A percentile compares a stretch with the other conserved stretches of the same genome.
Conservation (phyloP, 192 early-diverging fungal genomes). For the Pilaira anomala region DNA sequence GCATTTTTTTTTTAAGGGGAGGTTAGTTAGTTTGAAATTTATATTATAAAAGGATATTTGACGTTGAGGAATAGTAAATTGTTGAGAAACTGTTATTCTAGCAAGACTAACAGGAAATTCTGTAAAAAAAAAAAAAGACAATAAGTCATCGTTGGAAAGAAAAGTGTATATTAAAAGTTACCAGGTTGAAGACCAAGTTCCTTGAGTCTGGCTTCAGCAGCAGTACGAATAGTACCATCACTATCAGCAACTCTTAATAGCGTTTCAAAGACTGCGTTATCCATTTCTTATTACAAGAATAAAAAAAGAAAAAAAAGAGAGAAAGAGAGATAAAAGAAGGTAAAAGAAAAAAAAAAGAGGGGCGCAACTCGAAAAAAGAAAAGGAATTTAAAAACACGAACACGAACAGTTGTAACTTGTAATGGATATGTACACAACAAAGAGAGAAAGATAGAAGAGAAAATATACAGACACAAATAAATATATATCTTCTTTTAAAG, state of each 20-base stretch:
- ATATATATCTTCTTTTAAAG: no score
- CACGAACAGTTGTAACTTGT: no score
- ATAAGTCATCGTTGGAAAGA: neutral
- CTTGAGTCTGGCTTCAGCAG: conserved; percentile 67
- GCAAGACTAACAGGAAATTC: conserved; percentile 71
- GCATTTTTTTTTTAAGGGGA: neutral
- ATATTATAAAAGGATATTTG: conserved; percentile 58
- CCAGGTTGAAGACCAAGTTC: conserved; percentile 63
- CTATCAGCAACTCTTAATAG: conserved; percentile 67
- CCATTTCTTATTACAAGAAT: conserved; percentile 45
- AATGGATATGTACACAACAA: no score
- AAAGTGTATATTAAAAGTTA: conserved; percentile 19
- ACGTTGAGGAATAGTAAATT: conserved; percentile 59
- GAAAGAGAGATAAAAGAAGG: no score
- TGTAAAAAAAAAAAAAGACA: conserved; percentile 9
- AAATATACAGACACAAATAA: no score
- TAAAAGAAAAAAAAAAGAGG: no score
- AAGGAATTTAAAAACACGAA: no score
- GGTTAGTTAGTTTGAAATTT: neutral
- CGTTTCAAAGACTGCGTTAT: conserved; percentile 67
- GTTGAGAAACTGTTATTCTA: conserved; percentile 59
- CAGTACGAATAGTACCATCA: conserved; percentile 58
- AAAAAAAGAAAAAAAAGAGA: no score
- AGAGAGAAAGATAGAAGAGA: no score
- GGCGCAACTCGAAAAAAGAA: no score